phyloP scores from a whole-genome alignment of 148 eudicot species.

The Persicaria tinctoria region DNA sequence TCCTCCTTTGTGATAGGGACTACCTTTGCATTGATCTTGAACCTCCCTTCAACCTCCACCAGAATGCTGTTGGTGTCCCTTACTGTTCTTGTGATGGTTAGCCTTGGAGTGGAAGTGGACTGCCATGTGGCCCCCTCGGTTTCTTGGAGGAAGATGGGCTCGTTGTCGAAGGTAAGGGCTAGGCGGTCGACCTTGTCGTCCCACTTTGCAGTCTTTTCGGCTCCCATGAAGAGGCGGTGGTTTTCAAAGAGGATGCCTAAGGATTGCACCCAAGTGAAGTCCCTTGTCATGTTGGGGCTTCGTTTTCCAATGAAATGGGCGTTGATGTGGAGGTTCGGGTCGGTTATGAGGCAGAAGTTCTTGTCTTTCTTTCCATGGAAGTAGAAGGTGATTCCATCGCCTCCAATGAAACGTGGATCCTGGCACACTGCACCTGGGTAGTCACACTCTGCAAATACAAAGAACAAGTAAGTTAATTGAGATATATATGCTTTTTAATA shows the following conservation, averaged over 20 bases:
- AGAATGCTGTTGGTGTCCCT: constrained; percentile 43
- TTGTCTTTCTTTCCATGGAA: constrained; percentile 60
- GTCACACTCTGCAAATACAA: constrained; percentile 37
- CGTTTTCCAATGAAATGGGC: constrained; percentile 62
- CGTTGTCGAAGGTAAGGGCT: constrained; percentile 29
- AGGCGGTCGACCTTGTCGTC: constrained; percentile 42
- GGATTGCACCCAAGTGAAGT: constrained; percentile 75
- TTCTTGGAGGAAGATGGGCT: constrained; percentile 27
- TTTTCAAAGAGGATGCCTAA: constrained; percentile 45
- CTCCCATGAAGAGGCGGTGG: constrained; percentile 42
- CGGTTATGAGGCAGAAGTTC: constrained; percentile 56
- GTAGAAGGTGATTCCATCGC: constrained; percentile 17
- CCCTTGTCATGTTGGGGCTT: constrained; percentile 36
- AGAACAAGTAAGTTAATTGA: background rate
- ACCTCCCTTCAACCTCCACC: constrained; percentile 51
- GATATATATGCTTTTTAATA: background rate
- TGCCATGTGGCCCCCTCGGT: constrained; percentile 44
- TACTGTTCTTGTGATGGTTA: constrained; percentile 29
- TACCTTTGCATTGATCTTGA: constrained; percentile 55
- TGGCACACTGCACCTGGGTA: constrained; percentile 52
- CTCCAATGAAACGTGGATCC: constrained; percentile 14
- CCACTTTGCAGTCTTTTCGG: constrained; percentile 24
- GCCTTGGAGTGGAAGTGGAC: constrained; percentile 6
- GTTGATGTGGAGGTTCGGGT: constrained; percentile 61
- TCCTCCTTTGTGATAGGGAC: constrained; percentile 63